Evolutionary conservation across 306 rosid species (phyloP), one percentile per base, ranked within the genome.

Genomic region (Betula pendula): DNA sequence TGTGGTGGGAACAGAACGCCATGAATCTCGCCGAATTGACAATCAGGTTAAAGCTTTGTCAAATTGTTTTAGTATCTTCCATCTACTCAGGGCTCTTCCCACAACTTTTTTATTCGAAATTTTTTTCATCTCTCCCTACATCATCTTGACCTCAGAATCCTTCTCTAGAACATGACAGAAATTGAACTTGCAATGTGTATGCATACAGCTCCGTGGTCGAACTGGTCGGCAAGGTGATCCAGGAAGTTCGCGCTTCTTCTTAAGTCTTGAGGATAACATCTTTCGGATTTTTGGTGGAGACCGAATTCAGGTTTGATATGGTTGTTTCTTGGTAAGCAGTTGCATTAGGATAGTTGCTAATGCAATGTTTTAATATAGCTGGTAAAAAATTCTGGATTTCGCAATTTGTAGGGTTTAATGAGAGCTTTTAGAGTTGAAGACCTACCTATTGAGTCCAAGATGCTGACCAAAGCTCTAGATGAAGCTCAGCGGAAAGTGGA

Each of bases 401-500:
- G 42, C 81, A 78, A 80, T 72, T 43, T 82, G 68, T 73, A 95
- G 98, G 98, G 97, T 86, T 84, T 95, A 76, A 95, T 92, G 98
- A 88, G 83, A 75, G 98, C 98, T 47, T 95, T 95, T 72, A 90
- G 97, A 90, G 97, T 95, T 70, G 98, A 95, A 82, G 97, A 95
- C 83, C 89, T 95, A 40, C 98, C 98, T 75, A 95, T 95, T 35
- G 98, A 95, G 78, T 95, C 98, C 75, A 87, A 88, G 92, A 95
- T 95, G 97, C 83, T 95, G 81, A 95, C 98, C 79, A 95, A 92
- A 88, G 97, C 98, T 85, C 89, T 95, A 52, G 97, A 92, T 82
- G 98, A 95, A 87, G 98, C 98, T 81, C 98, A 95, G 77, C 84
- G 96, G 81, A 95, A 95, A 90, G 98, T 95, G 69, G 97, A 95